Conservation (phyloP, 208 protist genomes). For the Polymyxa betae region DNA sequence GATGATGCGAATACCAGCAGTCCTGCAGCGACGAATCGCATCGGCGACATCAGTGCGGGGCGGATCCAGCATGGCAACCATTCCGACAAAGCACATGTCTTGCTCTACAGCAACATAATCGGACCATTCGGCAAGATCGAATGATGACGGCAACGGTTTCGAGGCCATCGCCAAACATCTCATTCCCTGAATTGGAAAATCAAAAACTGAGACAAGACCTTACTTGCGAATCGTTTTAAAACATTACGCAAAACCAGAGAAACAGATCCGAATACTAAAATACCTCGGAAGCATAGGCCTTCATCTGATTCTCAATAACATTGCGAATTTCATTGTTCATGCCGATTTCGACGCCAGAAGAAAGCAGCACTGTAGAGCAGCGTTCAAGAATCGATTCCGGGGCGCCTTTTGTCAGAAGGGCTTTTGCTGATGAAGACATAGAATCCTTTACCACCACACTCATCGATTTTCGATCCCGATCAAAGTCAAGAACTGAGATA, state of each 20-base stretch:
- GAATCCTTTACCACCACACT: slow-evolving; percentile 91
- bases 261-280: not conserved
- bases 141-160: not conserved
- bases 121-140: slow-evolving; percentile 55
- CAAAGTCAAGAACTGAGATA: slow-evolving; percentile 84
- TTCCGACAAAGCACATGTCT: slow-evolving; percentile 70
- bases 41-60: slow-evolving; percentile 83
- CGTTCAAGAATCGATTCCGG: slow-evolving; percentile 55
- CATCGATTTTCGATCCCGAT: slow-evolving; percentile 91
- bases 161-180: slow-evolving; percentile 67
- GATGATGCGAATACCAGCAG: slow-evolving; percentile 92
- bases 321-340: not conserved
- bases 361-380: slow-evolving; percentile 41
- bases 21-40: slow-evolving; percentile 84
- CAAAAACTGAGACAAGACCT: no score
- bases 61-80: slow-evolving; percentile 87
- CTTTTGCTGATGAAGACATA: slow-evolving; percentile 60
- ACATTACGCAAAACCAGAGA: no score
- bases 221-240: no score
- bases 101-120: slow-evolving; percentile 68
- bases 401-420: slow-evolving; percentile 58
- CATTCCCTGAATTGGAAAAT: slow-evolving; percentile 54
- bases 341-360: not conserved
- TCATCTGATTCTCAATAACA: not conserved
- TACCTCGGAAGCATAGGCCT: not conserved